Evolutionary conservation across 1,139 yeast species (phyloP).

Genomic region (Sugiyamaella japonica): DNA sequence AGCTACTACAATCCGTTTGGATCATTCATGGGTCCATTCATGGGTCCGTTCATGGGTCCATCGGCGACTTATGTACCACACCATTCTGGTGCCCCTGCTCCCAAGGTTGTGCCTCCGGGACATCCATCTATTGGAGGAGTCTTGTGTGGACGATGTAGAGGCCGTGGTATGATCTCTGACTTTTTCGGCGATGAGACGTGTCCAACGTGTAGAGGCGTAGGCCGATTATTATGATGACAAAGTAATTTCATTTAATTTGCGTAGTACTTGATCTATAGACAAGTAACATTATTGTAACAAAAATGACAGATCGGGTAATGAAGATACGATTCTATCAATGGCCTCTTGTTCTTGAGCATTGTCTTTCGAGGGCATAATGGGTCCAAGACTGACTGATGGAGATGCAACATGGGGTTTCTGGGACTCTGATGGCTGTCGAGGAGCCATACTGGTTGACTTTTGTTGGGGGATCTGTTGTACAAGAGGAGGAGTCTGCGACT

Average conservation of each 20-base stretch:
- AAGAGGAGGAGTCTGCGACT: not conserved
- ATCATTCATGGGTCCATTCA: slow-evolving; percentile 9
- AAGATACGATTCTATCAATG: slow-evolving; percentile 28
- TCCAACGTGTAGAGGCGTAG: slow-evolving; percentile 62
- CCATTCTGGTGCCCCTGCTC: slow-evolving; percentile 30
- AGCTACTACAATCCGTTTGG: slow-evolving; percentile 2
- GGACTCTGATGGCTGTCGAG: too few relatives aligned
- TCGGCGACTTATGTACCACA: slow-evolving; percentile 8
- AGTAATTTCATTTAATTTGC: not conserved
- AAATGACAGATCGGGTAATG: slow-evolving; percentile 34
- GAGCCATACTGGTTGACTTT: not conserved
- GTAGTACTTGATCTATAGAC: not conserved
- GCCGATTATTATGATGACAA: slow-evolving; percentile 44
- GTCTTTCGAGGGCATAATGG: slow-evolving; percentile 15
- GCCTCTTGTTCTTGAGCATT: slow-evolving; percentile 25
- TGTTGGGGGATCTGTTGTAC: not conserved
- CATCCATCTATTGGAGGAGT: slow-evolving; percentile 83
- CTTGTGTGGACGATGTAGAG: slow-evolving; percentile 76
- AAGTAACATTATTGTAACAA: slow-evolving; percentile 15
- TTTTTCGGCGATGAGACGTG: slow-evolving; percentile 34
- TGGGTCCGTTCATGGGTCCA: slow-evolving; percentile 14
- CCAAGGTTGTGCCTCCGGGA: slow-evolving; percentile 66
- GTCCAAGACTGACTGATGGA: slow-evolving; percentile 3
- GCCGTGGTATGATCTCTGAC: slow-evolving; percentile 56
- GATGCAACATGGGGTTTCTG: too few relatives aligned